These are phyloP conservation scores for Annulohypoxylon moriforme DNA, from an alignment of 495 filamentous ascomycete species.

Conservation along the genomic window DNA sequence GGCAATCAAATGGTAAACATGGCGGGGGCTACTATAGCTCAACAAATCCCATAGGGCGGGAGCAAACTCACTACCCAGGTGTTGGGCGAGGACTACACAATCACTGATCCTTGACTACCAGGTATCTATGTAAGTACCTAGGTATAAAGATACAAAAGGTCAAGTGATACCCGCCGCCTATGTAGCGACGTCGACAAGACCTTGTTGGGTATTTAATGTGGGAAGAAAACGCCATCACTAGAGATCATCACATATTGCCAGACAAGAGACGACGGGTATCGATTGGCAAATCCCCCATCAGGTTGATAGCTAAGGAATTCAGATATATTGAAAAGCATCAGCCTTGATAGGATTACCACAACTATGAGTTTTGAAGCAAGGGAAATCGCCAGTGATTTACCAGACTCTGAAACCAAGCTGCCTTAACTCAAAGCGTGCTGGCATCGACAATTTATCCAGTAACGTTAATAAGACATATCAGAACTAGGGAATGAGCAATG, in stretches of 20 bases:
- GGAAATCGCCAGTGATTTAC: neutral
- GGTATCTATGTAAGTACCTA: too few species aligned
- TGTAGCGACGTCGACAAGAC: neutral
- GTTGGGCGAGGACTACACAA: neutral
- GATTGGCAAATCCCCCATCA: neutral
- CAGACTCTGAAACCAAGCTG: too few species aligned
- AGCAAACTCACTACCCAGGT: neutral
- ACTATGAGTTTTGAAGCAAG: neutral
- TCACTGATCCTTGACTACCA: neutral
- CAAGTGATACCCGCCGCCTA: neutral
- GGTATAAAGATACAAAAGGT: neutral
- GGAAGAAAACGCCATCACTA: neutral
- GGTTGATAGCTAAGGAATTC: neutral
- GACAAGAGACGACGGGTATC: neutral
- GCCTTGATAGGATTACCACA: neutral
- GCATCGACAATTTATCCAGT: neutral
- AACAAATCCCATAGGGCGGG: neutral
- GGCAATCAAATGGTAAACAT: neutral
- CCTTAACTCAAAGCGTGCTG: neutral
- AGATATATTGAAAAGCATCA: neutral
- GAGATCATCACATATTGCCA: neutral
- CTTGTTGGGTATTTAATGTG: neutral
- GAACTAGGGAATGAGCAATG: neutral
- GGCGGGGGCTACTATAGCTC: neutral
- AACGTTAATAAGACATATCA: neutral